Percentiles rank a stretch among this genome's conserved stretches.
These are phyloP conservation scores for Suzukiozyma palmioleophila DNA, from an alignment of 1,139 yeast genomes.

Conservation along the genomic window DNA sequence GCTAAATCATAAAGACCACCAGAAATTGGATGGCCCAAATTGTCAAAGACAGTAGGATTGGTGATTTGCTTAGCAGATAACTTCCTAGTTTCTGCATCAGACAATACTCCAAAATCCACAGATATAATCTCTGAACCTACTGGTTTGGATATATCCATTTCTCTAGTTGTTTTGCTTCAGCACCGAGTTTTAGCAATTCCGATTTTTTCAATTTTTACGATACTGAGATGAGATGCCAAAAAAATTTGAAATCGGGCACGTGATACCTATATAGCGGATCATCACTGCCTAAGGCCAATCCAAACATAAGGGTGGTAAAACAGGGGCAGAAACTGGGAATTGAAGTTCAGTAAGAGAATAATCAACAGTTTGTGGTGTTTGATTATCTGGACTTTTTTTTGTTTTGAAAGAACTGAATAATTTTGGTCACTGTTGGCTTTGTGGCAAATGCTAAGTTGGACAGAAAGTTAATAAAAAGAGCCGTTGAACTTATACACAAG, in stretches of 20 bases:
- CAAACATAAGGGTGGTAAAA: too few relatives aligned
- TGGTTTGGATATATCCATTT: slow-evolving; percentile 93
- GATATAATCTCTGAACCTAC: slow-evolving; percentile 91
- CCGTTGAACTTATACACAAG: too few relatives aligned
- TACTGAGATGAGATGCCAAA: slow-evolving; percentile 3
- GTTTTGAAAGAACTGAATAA: too few relatives aligned
- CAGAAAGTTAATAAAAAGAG: too few relatives aligned
- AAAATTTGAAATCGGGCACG: slow-evolving; percentile 3
- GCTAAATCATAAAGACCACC: slow-evolving; percentile 94
- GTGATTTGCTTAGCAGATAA: slow-evolving; percentile 93
- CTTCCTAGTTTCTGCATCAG: slow-evolving; percentile 76
- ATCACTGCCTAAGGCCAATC: too few relatives aligned
- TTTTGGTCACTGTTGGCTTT: too few relatives aligned
- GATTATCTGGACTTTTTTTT: too few relatives aligned
- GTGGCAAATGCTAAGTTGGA: too few relatives aligned
- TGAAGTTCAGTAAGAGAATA: too few relatives aligned
- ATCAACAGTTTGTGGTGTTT: too few relatives aligned
- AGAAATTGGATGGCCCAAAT: slow-evolving; percentile 89
- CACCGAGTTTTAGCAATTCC: neutral
- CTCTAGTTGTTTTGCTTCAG: neutral
- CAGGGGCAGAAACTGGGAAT: too few relatives aligned
- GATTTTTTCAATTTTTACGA: neutral
- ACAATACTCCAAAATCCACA: slow-evolving; percentile 86
- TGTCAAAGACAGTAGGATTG: slow-evolving; percentile 91
- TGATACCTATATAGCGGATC: neutral